These are phyloP conservation scores for Grigorovia transvaalensis DNA, from an alignment of 805 yeast genomes.

Conservation along the genomic window DNA sequence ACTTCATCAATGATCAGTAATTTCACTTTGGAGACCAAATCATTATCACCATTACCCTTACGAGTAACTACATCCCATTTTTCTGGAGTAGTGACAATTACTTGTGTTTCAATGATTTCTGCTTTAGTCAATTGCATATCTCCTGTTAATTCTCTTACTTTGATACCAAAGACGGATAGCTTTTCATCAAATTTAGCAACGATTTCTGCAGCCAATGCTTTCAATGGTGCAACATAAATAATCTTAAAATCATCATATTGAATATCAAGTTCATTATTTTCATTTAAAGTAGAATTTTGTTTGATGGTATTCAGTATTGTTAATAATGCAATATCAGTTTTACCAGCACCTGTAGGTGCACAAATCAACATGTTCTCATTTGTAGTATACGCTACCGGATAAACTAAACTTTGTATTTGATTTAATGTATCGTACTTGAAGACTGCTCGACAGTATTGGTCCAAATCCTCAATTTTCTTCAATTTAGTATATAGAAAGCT, in stretches of 20 bases:
- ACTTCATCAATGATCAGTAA: conserved; percentile 91
- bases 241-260: conserved; percentile 81
- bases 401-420: conserved; percentile 83
- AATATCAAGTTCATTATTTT: conserved; percentile 46
- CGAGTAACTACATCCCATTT: conserved; percentile 98
- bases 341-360: conserved; percentile 98
- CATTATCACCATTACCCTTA: conserved; percentile 81
- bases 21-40: conserved; percentile 73
- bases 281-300: conserved; percentile 51
- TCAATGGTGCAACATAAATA: conserved; percentile 85
- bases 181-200: conserved; percentile 79
- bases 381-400: conserved; percentile 83
- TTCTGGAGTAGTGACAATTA: conserved; percentile 90
- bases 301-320: conserved; percentile 70
- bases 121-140: conserved; percentile 85
- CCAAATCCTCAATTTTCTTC: conserved; percentile 53
- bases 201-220: conserved; percentile 93
- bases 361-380: conserved; percentile 92
- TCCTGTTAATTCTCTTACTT: conserved; percentile 84
- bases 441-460: conserved; percentile 71
- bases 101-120: conserved; percentile 73
- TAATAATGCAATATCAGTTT: conserved; percentile 83
- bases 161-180: conserved; percentile 74
- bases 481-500: conserved; percentile 35
- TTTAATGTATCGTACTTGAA: conserved; percentile 73